These are phyloP conservation scores for Spencermartinsiella ligniputridi DNA, from an alignment of 1,139 yeast genomes.

Conservation along the genomic window DNA sequence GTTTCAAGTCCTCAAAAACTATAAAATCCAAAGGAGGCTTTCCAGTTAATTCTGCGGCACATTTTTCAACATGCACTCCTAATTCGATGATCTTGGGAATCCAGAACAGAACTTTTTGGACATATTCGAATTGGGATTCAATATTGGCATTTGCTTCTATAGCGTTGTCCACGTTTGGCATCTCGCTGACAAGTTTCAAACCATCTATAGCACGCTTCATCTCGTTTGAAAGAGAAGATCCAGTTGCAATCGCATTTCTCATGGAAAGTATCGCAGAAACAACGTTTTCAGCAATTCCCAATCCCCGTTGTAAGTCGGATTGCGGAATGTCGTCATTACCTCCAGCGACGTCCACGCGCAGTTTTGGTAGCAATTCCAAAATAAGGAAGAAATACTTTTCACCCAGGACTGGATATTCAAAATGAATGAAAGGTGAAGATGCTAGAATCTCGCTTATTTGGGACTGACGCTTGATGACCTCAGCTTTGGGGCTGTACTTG, in stretches of 20 bases:
- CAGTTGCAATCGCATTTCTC: constrained; percentile 4
- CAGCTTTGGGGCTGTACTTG: constrained; percentile 59
- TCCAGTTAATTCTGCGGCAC: neutral
- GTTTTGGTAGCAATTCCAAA: constrained; percentile 74
- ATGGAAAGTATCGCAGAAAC: constrained; percentile 40
- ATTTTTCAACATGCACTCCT: neutral
- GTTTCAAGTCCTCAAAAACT: neutral
- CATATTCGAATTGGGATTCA: neutral
- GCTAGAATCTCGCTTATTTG: constrained; percentile 62
- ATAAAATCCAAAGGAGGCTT: neutral
- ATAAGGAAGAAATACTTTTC: constrained; percentile 66
- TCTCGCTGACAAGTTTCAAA: neutral
- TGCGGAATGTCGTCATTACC: constrained; percentile 71
- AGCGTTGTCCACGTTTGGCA: neutral
- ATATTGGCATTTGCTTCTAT: neutral
- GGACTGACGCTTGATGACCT: constrained; percentile 56
- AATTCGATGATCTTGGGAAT: constrained; percentile 2
- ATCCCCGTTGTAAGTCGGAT: constrained; percentile 68
- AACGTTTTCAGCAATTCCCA: constrained; percentile 76
- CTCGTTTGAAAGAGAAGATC: neutral
- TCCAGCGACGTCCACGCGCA: constrained; percentile 57
- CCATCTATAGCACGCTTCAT: neutral
- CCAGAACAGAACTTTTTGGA: neutral
- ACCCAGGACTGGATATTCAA: constrained; percentile 32
- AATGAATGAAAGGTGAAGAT: constrained; percentile 22